phyloP scores from a whole-genome alignment of 371 early-diverging fungal genomes.

The Rhizopus delemar region DNA sequence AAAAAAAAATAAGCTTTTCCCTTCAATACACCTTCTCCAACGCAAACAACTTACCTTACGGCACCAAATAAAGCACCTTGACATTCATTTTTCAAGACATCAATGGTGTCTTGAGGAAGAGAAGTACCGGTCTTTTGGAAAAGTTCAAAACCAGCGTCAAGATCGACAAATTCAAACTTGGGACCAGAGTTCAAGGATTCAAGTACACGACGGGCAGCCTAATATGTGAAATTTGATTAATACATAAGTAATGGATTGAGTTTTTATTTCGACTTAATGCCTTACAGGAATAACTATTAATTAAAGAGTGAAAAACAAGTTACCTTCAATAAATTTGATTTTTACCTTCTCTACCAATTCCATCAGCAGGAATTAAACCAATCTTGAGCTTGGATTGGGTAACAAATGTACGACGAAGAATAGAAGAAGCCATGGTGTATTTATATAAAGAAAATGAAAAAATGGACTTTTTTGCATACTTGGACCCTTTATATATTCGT shows the following conservation, averaged over 20 bases:
- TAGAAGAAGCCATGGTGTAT: conserved; percentile 38
- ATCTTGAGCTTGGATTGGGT: conserved; percentile 71
- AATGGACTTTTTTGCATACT: conserved; percentile 12
- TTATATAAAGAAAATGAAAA: neutral
- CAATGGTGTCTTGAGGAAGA: conserved; percentile 84
- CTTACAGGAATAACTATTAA: conserved; percentile 33
- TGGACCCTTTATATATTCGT: neutral
- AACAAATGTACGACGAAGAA: conserved; percentile 57
- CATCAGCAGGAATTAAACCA: conserved; percentile 93
- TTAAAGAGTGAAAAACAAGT: neutral
- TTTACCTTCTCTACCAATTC: conserved; percentile 88
- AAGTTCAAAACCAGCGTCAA: conserved; percentile 93
- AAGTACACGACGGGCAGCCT: conserved; percentile 89
- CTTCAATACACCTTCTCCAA: neutral
- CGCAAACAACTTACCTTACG: conserved; percentile 67
- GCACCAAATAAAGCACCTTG: conserved; percentile 96
- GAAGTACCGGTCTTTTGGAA: conserved; percentile 91
- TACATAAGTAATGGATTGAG: too few relatives aligned
- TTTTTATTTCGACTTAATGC: neutral
- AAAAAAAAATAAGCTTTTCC: neutral
- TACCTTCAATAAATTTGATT: neutral
- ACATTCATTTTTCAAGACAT: conserved; percentile 75
- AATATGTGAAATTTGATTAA: conserved; percentile 3
- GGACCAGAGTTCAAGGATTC: conserved; percentile 67
- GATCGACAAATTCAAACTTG: conserved; percentile 73